Evolutionary conservation across 2,329 filamentous ascomycete species (phyloP).

Genomic region (Ceratocystis cacaofunesta): DNA sequence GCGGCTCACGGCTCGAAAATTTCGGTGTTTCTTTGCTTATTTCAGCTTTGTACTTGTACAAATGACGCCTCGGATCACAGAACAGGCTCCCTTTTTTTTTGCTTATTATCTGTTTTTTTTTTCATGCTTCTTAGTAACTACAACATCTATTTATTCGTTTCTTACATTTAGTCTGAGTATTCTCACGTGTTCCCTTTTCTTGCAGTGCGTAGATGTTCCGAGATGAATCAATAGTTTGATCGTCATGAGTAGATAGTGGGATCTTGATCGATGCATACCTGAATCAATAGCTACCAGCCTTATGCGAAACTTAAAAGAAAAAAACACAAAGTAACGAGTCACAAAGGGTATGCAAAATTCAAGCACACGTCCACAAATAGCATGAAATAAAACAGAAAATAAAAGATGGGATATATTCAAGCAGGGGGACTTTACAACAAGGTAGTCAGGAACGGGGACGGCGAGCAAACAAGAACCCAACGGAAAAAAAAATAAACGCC

Average conservation of each 20-base stretch:
- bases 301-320: background rate
- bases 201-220: too few relatives aligned
- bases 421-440: background rate
- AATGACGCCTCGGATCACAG: conserved; percentile 3
- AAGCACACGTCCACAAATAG: background rate
- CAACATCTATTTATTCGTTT: background rate
- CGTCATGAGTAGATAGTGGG: background rate
- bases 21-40: background rate
- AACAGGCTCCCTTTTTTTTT: background rate
- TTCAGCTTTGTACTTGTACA: background rate
- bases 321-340: background rate
- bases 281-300: background rate
- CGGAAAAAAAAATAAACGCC: conserved; percentile 15
- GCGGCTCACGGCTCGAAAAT: too few relatives aligned
- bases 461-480: background rate
- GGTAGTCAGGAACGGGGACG: background rate
- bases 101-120: background rate
- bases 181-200: background rate
- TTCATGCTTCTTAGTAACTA: background rate
- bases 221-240: background rate
- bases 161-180: background rate
- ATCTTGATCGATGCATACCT: background rate
- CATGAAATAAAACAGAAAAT: background rate
- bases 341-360: background rate
- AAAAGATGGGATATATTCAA: background rate